phyloP scores from a whole-genome alignment of 1,284 basidiomycete genomes.

The Cutaneotrichosporon spelunceum region DNA sequence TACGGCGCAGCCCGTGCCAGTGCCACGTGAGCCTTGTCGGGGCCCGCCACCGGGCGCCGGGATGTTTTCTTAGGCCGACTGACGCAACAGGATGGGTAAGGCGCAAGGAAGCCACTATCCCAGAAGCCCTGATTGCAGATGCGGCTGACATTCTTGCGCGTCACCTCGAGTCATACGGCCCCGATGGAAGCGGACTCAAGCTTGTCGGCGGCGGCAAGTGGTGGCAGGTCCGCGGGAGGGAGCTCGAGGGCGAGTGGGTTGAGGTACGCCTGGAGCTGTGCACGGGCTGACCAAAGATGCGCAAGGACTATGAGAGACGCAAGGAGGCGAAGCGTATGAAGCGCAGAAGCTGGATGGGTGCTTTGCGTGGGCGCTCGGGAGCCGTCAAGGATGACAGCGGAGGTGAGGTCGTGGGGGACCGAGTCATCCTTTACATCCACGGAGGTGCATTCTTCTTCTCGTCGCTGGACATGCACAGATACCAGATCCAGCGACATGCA shows the following conservation, averaged over 20 bases:
- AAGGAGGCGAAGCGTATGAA: conserved; percentile 1
- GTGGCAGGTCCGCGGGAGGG: conserved; percentile 82
- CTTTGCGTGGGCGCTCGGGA: not conserved
- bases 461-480: conserved; percentile 54
- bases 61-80: not conserved
- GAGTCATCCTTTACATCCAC: conserved; percentile 51
- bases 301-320: conserved; percentile 49
- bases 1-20: conserved; percentile 49
- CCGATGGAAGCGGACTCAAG: conserved; percentile 38
- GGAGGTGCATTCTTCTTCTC: conserved; percentile 53
- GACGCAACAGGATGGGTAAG: conserved; percentile 45
- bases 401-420: conserved; percentile 40
- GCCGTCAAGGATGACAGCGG: conserved; percentile 39
- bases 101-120: conserved; percentile 44
- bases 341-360: conserved; percentile 7
- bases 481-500: conserved; percentile 80
- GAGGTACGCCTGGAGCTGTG: conserved; percentile 46
- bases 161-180: conserved; percentile 44
- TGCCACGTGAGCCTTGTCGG: conserved; percentile 32
- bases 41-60: not conserved
- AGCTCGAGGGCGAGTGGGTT: conserved; percentile 85
- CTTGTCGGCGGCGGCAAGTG: conserved; percentile 80
- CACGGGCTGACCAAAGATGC: conserved; percentile 40
- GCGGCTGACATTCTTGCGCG: conserved; percentile 46
- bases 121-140: conserved; percentile 37